Evolutionary conservation across 2,329 filamentous ascomycete species (phyloP).

Genomic region (Pseudovirgaria hyperparasitica): DNA sequence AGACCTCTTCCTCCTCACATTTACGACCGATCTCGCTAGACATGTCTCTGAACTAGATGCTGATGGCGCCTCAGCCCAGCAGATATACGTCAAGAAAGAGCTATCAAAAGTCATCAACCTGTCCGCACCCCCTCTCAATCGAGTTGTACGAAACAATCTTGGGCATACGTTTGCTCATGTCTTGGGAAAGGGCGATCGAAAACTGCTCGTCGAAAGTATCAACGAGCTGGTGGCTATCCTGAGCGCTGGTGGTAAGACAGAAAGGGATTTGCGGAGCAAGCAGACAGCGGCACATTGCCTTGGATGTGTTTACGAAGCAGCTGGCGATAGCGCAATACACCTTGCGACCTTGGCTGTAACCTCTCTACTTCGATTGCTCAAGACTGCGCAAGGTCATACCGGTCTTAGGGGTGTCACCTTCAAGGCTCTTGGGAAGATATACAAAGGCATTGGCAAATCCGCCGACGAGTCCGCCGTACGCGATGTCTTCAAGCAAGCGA

Average conservation of each 20-base stretch:
- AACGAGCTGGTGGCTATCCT: slow-evolving; percentile 71
- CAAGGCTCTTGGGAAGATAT: slow-evolving; percentile 60
- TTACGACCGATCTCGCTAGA: slow-evolving; percentile 68
- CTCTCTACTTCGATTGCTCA: slow-evolving; percentile 65
- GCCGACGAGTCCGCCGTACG: slow-evolving; percentile 76
- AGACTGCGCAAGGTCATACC: slow-evolving; percentile 64
- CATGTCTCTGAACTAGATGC: slow-evolving; percentile 63
- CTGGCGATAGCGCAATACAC: slow-evolving; percentile 83
- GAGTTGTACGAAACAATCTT: slow-evolving; percentile 81
- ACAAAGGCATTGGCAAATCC: slow-evolving; percentile 59
- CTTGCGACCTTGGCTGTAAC: slow-evolving; percentile 64
- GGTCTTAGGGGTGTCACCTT: slow-evolving; percentile 73
- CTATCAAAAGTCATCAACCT: slow-evolving; percentile 87
- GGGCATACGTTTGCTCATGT: slow-evolving; percentile 74
- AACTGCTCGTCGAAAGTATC: slow-evolving; percentile 85
- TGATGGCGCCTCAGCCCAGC: slow-evolving; percentile 76
- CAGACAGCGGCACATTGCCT: slow-evolving; percentile 81
- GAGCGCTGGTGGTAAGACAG: slow-evolving; percentile 55
- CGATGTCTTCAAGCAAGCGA: slow-evolving; percentile 86
- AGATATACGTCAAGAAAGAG: slow-evolving; percentile 87
- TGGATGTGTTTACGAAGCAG: slow-evolving; percentile 80
- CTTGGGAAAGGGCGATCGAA: slow-evolving; percentile 75
- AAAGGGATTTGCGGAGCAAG: slow-evolving; percentile 65
- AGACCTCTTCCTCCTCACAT: slow-evolving; percentile 84
- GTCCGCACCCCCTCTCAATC: slow-evolving; percentile 64